A percentile compares a stretch with the other conserved stretches of the same genome.
Evolutionary conservation across 305 asterid species (phyloP).

Genomic region (Plantago lanceolata): DNA sequence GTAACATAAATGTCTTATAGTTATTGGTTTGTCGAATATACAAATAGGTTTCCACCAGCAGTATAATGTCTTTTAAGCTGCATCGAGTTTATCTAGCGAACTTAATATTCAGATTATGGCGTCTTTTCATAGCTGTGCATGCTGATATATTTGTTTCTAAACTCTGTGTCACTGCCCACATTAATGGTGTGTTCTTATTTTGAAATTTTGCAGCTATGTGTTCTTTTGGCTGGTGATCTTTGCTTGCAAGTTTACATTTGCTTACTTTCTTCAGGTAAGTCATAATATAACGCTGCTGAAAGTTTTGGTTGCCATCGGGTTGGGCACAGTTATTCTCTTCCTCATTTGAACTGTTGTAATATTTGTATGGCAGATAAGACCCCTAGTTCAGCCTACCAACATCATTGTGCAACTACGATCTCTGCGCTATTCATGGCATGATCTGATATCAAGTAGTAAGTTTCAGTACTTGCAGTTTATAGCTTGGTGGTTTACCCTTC

Average conservation of each 20-base stretch:
- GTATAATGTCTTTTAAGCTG: background rate
- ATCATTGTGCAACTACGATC: slow-evolving; percentile 44
- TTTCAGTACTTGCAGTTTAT: slow-evolving; percentile 13
- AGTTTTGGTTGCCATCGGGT: slow-evolving; percentile 8
- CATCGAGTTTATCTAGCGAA: background rate
- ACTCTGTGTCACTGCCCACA: background rate
- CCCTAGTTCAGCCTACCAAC: slow-evolving; percentile 74
- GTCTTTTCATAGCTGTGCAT: background rate
- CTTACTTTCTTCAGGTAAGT: slow-evolving; percentile 97
- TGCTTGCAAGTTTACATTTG: slow-evolving; percentile 82
- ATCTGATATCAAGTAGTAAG: slow-evolving; percentile 73
- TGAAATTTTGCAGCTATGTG: slow-evolving; percentile 61
- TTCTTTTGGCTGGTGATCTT: slow-evolving; percentile 91
- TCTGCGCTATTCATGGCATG: slow-evolving; percentile 85
- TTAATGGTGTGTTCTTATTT: background rate
- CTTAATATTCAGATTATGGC: background rate
- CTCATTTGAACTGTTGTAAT: slow-evolving; percentile 20
- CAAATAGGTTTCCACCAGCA: background rate
- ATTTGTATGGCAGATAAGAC: slow-evolving; percentile 63
- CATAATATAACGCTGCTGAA: slow-evolving; percentile 16
- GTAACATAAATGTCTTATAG: background rate
- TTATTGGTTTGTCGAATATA: background rate
- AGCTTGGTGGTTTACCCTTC: slow-evolving; percentile 10
- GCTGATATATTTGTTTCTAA: background rate
- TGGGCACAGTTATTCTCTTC: slow-evolving; percentile 13